phyloP scores from a whole-genome alignment of 2,329 filamentous ascomycete genomes.

The Thielaviopsis cerberus region DNA sequence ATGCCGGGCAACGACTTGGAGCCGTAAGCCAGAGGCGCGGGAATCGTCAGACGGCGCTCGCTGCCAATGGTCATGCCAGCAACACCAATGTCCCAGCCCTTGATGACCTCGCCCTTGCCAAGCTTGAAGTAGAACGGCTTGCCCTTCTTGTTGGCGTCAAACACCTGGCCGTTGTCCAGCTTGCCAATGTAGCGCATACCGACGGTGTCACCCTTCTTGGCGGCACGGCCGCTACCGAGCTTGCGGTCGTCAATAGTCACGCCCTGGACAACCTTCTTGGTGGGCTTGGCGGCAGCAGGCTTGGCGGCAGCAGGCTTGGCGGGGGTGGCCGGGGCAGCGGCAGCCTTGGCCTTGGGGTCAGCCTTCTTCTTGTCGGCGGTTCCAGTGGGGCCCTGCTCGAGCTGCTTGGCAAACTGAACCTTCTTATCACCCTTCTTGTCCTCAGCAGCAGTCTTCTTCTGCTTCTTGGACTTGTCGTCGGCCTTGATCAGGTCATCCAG shows the following conservation, averaged over 20 bases:
- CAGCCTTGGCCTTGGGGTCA: constrained; percentile 94
- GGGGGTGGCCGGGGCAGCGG: constrained; percentile 70
- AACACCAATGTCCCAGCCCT: constrained; percentile 94
- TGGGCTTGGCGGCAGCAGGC: constrained; percentile 33
- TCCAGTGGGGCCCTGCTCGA: constrained; percentile 85
- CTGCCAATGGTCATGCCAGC: constrained; percentile 82
- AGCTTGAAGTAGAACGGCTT: constrained; percentile 95
- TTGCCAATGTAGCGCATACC: constrained; percentile 98
- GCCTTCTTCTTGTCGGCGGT: constrained; percentile 55
- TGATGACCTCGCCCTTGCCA: constrained; percentile 88
- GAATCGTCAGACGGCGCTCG: constrained; percentile 83
- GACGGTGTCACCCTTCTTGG: constrained; percentile 78
- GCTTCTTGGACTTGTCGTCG: constrained; percentile 76
- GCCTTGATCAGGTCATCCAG: constrained; percentile 71
- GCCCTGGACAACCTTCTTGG: constrained; percentile 66
- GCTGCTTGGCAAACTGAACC: constrained; percentile 96
- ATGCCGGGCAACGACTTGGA: constrained; percentile 68
- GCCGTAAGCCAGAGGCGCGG: constrained; percentile 75
- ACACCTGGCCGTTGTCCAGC: constrained; percentile 82
- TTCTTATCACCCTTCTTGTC: constrained; percentile 64
- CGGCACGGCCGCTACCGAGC: constrained; percentile 61
- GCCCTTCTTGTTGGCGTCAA: constrained; percentile 98
- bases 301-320: constrained; percentile 15
- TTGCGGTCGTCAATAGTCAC: constrained; percentile 95
- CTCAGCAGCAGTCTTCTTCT: constrained; percentile 66